Base-by-base conservation (phyloP, 306 rosid genomes). In the Cajanus cajan region DNA sequence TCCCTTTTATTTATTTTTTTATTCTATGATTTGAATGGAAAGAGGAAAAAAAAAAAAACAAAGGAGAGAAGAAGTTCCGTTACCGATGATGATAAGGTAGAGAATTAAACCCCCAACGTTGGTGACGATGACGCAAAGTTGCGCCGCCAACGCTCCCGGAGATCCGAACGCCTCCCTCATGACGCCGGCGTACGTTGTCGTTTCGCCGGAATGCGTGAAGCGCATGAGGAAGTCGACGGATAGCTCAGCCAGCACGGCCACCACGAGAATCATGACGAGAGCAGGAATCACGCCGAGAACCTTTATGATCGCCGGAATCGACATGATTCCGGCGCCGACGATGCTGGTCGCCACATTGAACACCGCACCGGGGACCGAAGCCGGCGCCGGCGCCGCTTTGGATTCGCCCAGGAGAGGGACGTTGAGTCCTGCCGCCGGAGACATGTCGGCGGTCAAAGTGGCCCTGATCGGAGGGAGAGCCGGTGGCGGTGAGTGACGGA, bases 271-370 rank as follows among this genome's bases (percentile, higher is more conserved):
- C 43, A 90, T 84, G 16, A 62, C 22, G 14, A 90, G 39, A 3
- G 90, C 93, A 0, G 98, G 98, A 62, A 92, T 52, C 15, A 91
- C 89, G 2, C 98, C 98, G 2, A 95, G 87, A 66, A 95, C 97
- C 83, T 88, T 92, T 3, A 95, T 77, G 15, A 95, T 88, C 11
- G 93, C 93, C 59, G 98, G 98, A 8, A 95, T 87, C 18, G 98
- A 95, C 98, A 92, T 95, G 37, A 95, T 95, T 36, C 98, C 98
- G 8, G 96, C 95, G 8, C 98, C 98, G 8, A 95, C 77, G 10
- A 92, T 90, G 87, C 86, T 95, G 2, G 92, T 92, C 4, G 98
- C 89, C 9, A 95, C 90, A 33, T 95, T 95, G 79, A 92, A 89
- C 67, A 95, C 96, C 2, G 98, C 98, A 4, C 98, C 97, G 0